Evolutionary conservation across 805 yeast species (phyloP).

Genomic region (Ogataea siamensis): DNA sequence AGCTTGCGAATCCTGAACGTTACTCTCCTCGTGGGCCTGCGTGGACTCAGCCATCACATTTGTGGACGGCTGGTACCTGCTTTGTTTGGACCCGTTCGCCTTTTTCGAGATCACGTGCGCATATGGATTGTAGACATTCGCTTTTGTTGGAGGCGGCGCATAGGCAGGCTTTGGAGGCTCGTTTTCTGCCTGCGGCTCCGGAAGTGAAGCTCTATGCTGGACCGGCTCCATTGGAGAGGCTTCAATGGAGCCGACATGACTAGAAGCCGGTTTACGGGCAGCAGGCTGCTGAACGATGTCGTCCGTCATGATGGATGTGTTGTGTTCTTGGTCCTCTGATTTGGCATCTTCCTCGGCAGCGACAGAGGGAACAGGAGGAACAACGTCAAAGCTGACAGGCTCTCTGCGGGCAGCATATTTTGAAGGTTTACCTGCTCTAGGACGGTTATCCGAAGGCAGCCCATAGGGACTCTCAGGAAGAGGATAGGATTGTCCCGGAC

Average conservation of each 20-base stretch:
- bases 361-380: background rate
- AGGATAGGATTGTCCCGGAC: constrained; percentile 1
- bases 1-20: constrained; percentile 10
- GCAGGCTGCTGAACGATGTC: constrained; percentile 15
- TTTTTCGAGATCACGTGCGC: constrained; percentile 17
- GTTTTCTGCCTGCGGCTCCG: constrained; percentile 2
- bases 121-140: constrained; percentile 23
- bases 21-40: constrained; percentile 4
- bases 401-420: constrained; percentile 8
- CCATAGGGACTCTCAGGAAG: constrained; percentile 1
- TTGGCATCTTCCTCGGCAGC: constrained; percentile 1
- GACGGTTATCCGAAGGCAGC: constrained; percentile 1
- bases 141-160: constrained; percentile 3
- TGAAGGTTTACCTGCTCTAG: constrained; percentile 1
- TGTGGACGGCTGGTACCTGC: constrained; percentile 14
- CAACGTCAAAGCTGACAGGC: background rate
- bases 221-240: constrained; percentile 13
- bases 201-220: background rate
- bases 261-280: constrained; percentile 13
- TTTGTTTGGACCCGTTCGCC: constrained; percentile 6
- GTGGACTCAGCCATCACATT: constrained; percentile 6
- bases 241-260: constrained; percentile 5
- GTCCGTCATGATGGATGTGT: constrained; percentile 19
- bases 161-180: constrained; percentile 2
- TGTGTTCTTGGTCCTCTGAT: constrained; percentile 11